Percentiles rank a stretch among this genome's conserved stretches.
These are phyloP conservation scores for Russula sp. DNA, from an alignment of 768 basidiomycete species.

Conservation along the genomic window DNA sequence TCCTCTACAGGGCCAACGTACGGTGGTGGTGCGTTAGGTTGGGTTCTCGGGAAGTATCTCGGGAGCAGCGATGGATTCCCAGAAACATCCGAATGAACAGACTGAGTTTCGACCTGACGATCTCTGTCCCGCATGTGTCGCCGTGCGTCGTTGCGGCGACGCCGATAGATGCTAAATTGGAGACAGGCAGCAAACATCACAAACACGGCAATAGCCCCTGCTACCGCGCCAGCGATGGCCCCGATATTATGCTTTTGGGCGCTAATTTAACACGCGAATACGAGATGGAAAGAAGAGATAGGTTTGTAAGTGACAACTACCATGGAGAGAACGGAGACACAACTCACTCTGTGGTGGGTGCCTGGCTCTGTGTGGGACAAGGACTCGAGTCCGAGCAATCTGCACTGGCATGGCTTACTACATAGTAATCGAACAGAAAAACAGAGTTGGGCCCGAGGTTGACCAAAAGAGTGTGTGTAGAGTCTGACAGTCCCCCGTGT, in stretches of 20 bases:
- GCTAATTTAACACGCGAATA: not conserved
- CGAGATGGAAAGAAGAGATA: not conserved
- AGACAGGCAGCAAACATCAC: slow-evolving; percentile 46
- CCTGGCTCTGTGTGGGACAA: not conserved
- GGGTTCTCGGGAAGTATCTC: slow-evolving; percentile 55
- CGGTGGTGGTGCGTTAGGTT: slow-evolving; percentile 43
- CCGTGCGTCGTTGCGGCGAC: slow-evolving; percentile 45
- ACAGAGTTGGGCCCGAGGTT: not conserved
- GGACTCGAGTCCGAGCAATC: not conserved
- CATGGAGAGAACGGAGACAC: not conserved
- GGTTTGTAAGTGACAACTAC: slow-evolving; percentile 22
- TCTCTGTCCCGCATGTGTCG: slow-evolving; percentile 38
- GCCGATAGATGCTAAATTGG: slow-evolving; percentile 50
- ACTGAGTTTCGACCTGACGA: slow-evolving; percentile 30
- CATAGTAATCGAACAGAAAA: slow-evolving; percentile 1
- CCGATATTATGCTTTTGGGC: slow-evolving; percentile 27
- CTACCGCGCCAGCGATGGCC: slow-evolving; percentile 52
- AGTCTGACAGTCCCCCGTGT: not conserved
- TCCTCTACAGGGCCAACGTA: slow-evolving; percentile 32
- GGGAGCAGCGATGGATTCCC: slow-evolving; percentile 40
- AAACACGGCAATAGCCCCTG: slow-evolving; percentile 48
- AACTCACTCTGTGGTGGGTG: not conserved
- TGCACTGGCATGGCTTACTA: not conserved
- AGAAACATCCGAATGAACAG: slow-evolving; percentile 35
- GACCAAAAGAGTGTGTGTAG: not conserved